A percentile compares a stretch with the other conserved stretches of the same genome.
phyloP scores from a whole-genome alignment of 2,329 filamentous ascomycete genomes.

The Neonectria neomacrospora region DNA sequence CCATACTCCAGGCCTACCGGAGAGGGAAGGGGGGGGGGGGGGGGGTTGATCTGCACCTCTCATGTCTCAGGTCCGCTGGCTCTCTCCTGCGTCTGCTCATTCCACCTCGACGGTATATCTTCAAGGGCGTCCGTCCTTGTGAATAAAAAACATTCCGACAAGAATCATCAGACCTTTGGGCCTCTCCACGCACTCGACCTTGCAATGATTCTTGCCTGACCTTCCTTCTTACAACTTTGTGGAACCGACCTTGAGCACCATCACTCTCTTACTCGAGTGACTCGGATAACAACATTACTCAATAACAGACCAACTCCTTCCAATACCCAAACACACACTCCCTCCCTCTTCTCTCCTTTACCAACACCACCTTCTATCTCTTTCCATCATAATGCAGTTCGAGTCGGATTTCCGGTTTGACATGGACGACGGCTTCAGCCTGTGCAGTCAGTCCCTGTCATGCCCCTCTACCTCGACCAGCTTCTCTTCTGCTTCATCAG shows the following conservation, averaged over 20 bases:
- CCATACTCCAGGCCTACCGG: conserved; percentile 47
- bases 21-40: too few species aligned
- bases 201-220: conserved; percentile 32
- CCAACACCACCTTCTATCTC: conserved; percentile 21
- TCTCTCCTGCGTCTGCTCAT: conserved; percentile 49
- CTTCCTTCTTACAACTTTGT: conserved; percentile 31
- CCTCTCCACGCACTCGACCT: conserved; percentile 21
- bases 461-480: conserved; percentile 51
- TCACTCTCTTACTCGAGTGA: conserved; percentile 26
- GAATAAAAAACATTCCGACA: conserved; percentile 50
- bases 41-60: conserved; percentile 50
- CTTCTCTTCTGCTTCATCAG: conserved; percentile 55
- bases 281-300: conserved; percentile 17
- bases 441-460: conserved; percentile 51
- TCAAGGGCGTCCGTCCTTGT: conserved; percentile 51
- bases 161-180: conserved; percentile 39
- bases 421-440: conserved; percentile 54
- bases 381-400: conserved; percentile 50
- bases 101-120: conserved; percentile 56
- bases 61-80: conserved; percentile 50
- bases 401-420: conserved; percentile 53
- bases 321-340: conserved; percentile 15
- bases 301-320: conserved; percentile 7
- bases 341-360: conserved; percentile 17
- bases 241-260: conserved; percentile 31